A percentile compares a stretch with the other conserved stretches of the same genome.
Evolutionary conservation across 2,329 filamentous ascomycete species (phyloP).

Genomic region (Dendrostoma leiphaemia): DNA sequence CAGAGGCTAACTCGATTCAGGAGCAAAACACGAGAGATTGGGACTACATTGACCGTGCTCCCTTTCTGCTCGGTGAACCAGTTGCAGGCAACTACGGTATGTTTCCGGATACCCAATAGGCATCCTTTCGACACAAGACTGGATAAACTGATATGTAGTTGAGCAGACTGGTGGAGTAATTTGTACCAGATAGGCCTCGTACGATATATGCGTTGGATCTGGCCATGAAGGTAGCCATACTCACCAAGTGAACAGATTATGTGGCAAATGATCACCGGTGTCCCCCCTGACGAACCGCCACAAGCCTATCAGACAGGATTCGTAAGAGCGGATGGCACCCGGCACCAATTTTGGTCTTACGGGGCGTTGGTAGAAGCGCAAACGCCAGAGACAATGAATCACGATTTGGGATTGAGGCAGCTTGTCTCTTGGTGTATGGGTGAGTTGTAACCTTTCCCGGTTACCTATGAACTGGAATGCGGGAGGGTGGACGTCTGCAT

Average conservation of each 20-base stretch:
- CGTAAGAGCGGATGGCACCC: neutral
- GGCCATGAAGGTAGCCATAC: neutral
- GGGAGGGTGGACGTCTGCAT: neutral
- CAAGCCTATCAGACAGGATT: neutral
- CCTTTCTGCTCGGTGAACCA: neutral
- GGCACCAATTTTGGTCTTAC: slow-evolving; percentile 1
- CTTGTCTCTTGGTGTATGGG: neutral
- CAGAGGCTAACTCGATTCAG: too few species aligned
- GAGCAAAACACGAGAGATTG: slow-evolving; percentile 14
- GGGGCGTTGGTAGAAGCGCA: neutral
- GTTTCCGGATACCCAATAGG: too few species aligned
- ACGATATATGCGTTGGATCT: neutral
- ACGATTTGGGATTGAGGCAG: neutral
- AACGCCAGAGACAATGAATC: neutral
- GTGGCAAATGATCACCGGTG: neutral
- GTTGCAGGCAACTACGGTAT: slow-evolving; percentile 6
- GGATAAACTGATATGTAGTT: too few species aligned
- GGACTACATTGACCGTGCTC: slow-evolving; percentile 3
- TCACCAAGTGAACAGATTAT: neutral
- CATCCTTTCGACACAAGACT: too few species aligned
- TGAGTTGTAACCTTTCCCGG: neutral
- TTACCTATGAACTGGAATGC: too few species aligned
- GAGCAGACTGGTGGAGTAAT: slow-evolving; percentile 7
- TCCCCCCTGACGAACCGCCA: neutral
- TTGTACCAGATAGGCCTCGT: slow-evolving; percentile 10